Base-by-base conservation (phyloP, 495 filamentous ascomycete genomes). In the Neurospora cerealis region DNA sequence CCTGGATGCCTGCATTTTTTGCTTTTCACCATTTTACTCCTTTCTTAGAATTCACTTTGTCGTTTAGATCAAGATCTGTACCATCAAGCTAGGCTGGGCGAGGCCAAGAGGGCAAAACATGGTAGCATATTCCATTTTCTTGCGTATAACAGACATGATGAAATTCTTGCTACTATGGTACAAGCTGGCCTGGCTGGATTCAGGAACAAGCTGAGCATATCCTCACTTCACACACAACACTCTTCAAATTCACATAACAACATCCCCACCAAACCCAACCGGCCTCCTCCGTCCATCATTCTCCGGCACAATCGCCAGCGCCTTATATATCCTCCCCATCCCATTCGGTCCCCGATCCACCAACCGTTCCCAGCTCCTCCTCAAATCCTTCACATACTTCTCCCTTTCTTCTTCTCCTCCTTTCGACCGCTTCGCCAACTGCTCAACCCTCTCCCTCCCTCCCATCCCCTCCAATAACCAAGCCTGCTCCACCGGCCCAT, bases 291-390 rank as follows among this genome's bases (percentile, higher is more conserved):
- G 83, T 4, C 93, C 94, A 24, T 85, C 88, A 75, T 90, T 90
- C 82, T 93, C 92, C 1, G 96, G 96, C 77, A 98, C 83, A 75
- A 99, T 92, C 38, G 95, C 91, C 88, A 99, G 86, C 10, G 89
- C 94, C 85, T 98, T 97, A 78, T 99, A 99, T 69, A 98, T 82
- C 84, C 90, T 92, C 3, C 96, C 96, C 96, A 98, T 99, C 0
- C 93, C 94, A 69, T 87, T 88, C 15, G 88, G 90, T 0, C 91
- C 88, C 42, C 91, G 85, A 80, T 96, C 95, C 32, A 97, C 88
- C 44, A 98, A 80, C 73, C 95, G 82, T 82, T 87, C 89, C 88
- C 93, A 95, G 1, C 91, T 90, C 70, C 83, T 88, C 80, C 92
- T 90, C n/a, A 97, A 78, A 71, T 87, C 86, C 81, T 91, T 90